Evolutionary conservation across 208 protist species (phyloP).

Genomic region (Endotrypanum monterogeii): DNA sequence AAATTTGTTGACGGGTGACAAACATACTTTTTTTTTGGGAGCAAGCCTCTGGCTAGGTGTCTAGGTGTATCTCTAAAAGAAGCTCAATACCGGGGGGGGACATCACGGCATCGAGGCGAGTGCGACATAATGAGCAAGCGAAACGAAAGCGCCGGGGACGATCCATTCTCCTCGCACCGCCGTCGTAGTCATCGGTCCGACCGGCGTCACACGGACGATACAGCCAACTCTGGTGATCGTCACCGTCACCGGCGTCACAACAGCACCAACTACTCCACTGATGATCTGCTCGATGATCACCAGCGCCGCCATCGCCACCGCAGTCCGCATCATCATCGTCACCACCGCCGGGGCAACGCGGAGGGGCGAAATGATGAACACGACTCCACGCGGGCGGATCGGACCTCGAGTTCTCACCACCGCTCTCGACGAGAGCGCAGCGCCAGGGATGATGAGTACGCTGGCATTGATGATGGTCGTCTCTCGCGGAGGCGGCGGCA

Average conservation of each 20-base stretch:
- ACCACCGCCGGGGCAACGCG: constrained; percentile 9
- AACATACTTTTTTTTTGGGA: too few relatives aligned
- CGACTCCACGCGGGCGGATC: background rate
- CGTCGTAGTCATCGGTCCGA: constrained; percentile 6
- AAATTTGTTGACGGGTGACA: background rate
- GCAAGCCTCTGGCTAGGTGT: background rate
- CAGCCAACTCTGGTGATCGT: background rate
- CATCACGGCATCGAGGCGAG: background rate
- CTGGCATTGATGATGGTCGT: constrained; percentile 1
- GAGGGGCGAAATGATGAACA: background rate
- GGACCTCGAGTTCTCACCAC: constrained; percentile 5
- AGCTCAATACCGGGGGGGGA: background rate
- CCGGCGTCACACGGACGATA: background rate
- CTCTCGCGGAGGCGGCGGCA: constrained; percentile 1
- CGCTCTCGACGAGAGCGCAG: constrained; percentile 7
- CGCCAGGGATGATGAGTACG: constrained; percentile 3
- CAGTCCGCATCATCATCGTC: background rate
- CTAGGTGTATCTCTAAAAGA: background rate
- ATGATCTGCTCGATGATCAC: background rate
- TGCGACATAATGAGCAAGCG: constrained; percentile 14
- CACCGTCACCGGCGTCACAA: constrained; percentile 6
- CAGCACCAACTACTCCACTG: background rate
- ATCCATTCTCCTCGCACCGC: constrained; percentile 4
- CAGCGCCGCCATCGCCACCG: constrained; percentile 7
- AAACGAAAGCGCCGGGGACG: constrained; percentile 16